A percentile compares a stretch with the other conserved stretches of the same genome.
phyloP scores from a whole-genome alignment of 148 eudicot species.

The Camellia sinensis region DNA sequence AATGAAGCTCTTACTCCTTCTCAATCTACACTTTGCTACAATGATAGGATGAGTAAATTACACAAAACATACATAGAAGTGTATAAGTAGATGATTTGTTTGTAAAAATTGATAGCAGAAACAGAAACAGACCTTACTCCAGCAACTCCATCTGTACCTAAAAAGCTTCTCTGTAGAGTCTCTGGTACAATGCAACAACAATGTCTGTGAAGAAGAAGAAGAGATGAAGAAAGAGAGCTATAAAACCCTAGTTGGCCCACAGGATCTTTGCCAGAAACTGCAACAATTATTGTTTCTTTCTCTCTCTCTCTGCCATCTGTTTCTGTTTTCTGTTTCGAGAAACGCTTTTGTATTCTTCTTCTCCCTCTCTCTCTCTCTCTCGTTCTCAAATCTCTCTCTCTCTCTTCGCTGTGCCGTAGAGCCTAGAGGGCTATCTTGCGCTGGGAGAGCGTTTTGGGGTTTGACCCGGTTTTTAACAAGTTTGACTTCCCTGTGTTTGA shows the following conservation, averaged over 20 bases:
- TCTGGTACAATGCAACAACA: background rate
- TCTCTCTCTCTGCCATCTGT: background rate
- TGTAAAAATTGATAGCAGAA: background rate
- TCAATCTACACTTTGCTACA: background rate
- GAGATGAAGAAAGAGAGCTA: background rate
- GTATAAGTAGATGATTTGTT: background rate
- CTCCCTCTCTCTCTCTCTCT: background rate
- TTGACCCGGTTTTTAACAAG: too few relatives aligned
- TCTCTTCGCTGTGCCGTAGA: background rate
- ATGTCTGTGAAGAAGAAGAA: too few relatives aligned
- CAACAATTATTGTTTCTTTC: background rate
- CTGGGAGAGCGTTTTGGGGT: background rate
- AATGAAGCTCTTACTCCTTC: conserved; percentile 6
- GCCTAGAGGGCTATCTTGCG: background rate
- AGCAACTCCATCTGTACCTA: background rate
- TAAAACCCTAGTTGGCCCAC: conserved; percentile 19
- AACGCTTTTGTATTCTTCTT: background rate
- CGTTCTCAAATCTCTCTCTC: background rate
- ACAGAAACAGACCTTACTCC: background rate
- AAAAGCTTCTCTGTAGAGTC: background rate
- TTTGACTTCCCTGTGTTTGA: too few relatives aligned
- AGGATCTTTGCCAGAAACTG: conserved; percentile 15
- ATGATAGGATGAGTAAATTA: background rate
- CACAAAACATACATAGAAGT: background rate
- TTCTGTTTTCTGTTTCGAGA: background rate